Percentiles rank a stretch among this genome's conserved stretches.
Evolutionary conservation across 805 yeast genomes (phyloP).

Genomic region (Jamesozyma gamospora): DNA sequence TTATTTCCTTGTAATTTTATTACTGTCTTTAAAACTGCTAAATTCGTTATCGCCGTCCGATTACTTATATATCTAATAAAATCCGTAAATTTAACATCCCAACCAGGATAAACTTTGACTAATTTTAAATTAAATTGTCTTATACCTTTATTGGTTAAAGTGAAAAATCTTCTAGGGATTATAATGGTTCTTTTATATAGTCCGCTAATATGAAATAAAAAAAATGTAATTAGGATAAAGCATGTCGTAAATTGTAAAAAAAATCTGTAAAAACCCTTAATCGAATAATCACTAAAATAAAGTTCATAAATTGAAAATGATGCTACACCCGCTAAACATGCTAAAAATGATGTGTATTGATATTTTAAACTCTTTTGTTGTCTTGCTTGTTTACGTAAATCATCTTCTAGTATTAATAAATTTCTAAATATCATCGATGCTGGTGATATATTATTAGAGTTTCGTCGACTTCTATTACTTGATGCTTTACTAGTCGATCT

Average conservation of each 20-base stretch:
- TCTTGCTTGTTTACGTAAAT: conserved; percentile 69
- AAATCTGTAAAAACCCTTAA: conserved; percentile 33
- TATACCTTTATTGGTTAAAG: conserved; percentile 81
- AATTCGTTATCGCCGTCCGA: conserved; percentile 14
- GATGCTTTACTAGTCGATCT: conserved; percentile 24
- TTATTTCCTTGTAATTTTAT: conserved; percentile 9
- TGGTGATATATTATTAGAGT: conserved; percentile 32
- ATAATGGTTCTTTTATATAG: conserved; percentile 81
- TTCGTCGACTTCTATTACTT: conserved; percentile 18
- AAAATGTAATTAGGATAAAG: conserved; percentile 46
- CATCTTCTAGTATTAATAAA: conserved; percentile 74
- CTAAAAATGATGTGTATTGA: conserved; percentile 33
- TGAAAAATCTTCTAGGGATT: conserved; percentile 66
- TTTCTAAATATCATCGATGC: conserved; percentile 74
- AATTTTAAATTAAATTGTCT: conserved; percentile 72
- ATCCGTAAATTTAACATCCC: conserved; percentile 31
- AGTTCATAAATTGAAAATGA: conserved; percentile 34
- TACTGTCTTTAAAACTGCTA: conserved; percentile 10
- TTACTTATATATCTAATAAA: conserved; percentile 24
- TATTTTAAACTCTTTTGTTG: conserved; percentile 56
- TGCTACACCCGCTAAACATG: conserved; percentile 33
- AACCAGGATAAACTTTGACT: conserved; percentile 46
- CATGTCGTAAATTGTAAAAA: conserved; percentile 13
- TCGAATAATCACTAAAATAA: conserved; percentile 19
- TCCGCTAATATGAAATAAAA: conserved; percentile 77